Evolutionary conservation across 495 filamentous ascomycete genomes (phyloP).

Genomic region (Amphirosellinia nigrospora): DNA sequence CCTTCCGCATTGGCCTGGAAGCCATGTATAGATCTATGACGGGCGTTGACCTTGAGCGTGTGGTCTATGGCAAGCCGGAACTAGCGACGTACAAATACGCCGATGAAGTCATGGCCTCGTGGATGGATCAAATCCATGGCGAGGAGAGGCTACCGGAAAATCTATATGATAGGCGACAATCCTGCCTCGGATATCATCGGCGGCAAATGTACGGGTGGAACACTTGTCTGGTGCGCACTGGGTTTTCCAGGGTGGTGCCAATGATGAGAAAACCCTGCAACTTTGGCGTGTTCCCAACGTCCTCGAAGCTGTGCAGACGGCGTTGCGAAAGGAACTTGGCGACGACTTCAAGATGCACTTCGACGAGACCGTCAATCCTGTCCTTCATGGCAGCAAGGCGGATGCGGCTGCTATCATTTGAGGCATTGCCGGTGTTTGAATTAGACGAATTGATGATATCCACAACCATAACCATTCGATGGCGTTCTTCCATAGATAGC

Average conservation of each 20-base stretch:
- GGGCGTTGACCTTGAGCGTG: constrained; percentile 76
- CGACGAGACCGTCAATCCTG: constrained; percentile 64
- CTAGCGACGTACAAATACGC: constrained; percentile 81
- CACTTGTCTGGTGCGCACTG: constrained; percentile 76
- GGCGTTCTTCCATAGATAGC: constrained; percentile 17
- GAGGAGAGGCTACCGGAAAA: constrained; percentile 72
- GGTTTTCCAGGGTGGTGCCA: constrained; percentile 65
- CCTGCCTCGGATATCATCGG: constrained; percentile 79
- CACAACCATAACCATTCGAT: constrained; percentile 10
- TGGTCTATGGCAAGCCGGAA: constrained; percentile 86
- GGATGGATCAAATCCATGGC: constrained; percentile 79
- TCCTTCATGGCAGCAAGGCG: constrained; percentile 58
- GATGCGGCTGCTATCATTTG: constrained; percentile 39
- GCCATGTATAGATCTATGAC: constrained; percentile 80
- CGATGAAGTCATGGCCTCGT: constrained; percentile 73
- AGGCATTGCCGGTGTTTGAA: constrained; percentile 3
- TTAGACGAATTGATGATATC: constrained; percentile 29
- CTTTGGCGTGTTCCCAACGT: constrained; percentile 87
- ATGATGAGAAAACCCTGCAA: constrained; percentile 95
- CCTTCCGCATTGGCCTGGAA: constrained; percentile 78
- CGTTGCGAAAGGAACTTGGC: constrained; percentile 81
- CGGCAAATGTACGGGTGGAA: constrained; percentile 86
- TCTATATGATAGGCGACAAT: constrained; percentile 87
- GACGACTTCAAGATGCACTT: constrained; percentile 62
- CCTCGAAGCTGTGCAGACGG: constrained; percentile 90